phyloP scores from a whole-genome alignment of 1,139 yeast species.

The Sugiyamaella sp. region DNA sequence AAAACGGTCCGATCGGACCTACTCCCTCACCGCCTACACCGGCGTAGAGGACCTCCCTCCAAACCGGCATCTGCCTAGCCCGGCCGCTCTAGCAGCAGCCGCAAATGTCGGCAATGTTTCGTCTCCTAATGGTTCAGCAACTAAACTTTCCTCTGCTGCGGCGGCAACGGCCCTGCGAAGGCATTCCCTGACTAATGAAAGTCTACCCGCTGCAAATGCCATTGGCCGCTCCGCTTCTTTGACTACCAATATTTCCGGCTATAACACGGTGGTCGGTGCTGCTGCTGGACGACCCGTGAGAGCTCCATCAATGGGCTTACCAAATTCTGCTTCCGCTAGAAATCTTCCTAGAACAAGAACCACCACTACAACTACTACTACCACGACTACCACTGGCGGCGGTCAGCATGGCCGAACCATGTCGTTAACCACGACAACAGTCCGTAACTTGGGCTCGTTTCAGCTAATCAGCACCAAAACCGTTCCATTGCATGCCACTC shows the following conservation, averaged over 20 bases:
- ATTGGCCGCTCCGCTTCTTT: constrained; percentile 19
- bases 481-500: constrained; percentile 26
- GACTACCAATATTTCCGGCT: constrained; percentile 9
- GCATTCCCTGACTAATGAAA: constrained; percentile 40
- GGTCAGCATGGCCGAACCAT: constrained; percentile 41
- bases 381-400: constrained; percentile 26
- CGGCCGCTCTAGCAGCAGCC: constrained; percentile 51
- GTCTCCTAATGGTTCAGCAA: constrained; percentile 7
- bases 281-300: background rate
- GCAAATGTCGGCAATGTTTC: constrained; percentile 41
- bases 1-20: constrained; percentile 35
- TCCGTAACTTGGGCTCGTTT: constrained; percentile 44
- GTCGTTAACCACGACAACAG: constrained; percentile 46
- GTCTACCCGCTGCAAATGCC: constrained; percentile 33
- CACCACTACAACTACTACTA: constrained; percentile 21
- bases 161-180: constrained; percentile 44
- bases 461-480: constrained; percentile 43
- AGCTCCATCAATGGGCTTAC: constrained; percentile 9
- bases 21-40: constrained; percentile 40
- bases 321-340: background rate
- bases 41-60: constrained; percentile 37
- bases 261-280: background rate
- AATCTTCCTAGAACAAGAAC: constrained; percentile 9
- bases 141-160: constrained; percentile 35
- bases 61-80: constrained; percentile 32